Conservation (phyloP, 257 asterid species). For the Ilex asprella region DNA sequence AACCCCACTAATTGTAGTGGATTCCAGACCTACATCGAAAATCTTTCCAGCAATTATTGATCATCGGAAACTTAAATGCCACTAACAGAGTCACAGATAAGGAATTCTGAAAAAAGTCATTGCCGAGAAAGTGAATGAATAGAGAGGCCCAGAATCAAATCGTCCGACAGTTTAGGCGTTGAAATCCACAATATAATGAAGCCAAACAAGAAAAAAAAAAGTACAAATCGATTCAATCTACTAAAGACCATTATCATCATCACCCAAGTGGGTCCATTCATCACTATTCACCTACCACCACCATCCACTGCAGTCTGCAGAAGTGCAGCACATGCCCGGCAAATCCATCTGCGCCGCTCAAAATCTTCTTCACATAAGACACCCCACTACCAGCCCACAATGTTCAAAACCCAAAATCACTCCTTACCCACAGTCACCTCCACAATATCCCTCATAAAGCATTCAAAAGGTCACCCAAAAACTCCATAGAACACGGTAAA, state of each 20-base stretch:
- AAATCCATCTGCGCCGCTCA: not conserved
- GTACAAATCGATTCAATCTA: not conserved
- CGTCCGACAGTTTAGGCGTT: constrained; percentile 21
- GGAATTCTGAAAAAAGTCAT: constrained; percentile 11
- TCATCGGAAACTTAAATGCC: constrained; percentile 39
- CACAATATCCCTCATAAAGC: not conserved
- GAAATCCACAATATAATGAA: constrained; percentile 5
- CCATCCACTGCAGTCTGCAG: constrained; percentile 27
- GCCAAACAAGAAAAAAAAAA: constrained; percentile 4
- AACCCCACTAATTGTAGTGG: constrained; percentile 41
- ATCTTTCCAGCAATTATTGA: constrained; percentile 41
- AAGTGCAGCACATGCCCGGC: not conserved
- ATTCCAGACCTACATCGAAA: constrained; percentile 40
- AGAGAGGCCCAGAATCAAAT: constrained; percentile 26
- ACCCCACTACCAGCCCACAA: not conserved
- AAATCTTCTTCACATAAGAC: not conserved
- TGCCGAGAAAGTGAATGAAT: not conserved
- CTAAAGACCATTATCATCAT: constrained; percentile 19
- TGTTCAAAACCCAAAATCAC: not conserved
- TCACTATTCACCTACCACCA: constrained; percentile 49
- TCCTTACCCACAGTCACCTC: not conserved
- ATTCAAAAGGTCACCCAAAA: no score
- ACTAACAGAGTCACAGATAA: constrained; percentile 35
- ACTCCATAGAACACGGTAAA: not conserved
- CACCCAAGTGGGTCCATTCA: constrained; percentile 45